phyloP scores from a whole-genome alignment of 352 stramenopile species.

The Phytophthora constricta region DNA sequence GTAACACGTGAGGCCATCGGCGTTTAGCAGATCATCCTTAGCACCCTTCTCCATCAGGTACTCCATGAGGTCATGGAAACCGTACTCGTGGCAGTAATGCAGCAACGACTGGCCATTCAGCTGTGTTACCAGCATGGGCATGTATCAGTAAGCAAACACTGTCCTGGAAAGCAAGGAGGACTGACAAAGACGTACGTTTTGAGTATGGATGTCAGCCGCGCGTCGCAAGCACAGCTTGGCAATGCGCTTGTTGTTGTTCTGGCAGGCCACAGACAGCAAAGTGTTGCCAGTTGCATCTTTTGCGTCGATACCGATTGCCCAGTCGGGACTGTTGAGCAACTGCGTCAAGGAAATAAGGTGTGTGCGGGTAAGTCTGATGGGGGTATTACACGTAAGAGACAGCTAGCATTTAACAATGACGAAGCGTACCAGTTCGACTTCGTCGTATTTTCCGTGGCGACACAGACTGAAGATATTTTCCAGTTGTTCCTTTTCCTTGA shows the following conservation, averaged over 20 bases:
- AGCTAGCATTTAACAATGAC: no score
- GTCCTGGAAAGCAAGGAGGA: not conserved
- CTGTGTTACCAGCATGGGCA: constrained; percentile 22
- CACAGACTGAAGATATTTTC: constrained; percentile 90
- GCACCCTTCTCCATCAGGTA: constrained; percentile 96
- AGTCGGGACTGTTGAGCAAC: constrained; percentile 92
- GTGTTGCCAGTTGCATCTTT: constrained; percentile 94
- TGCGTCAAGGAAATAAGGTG: constrained; percentile 18
- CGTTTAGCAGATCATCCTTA: constrained; percentile 91
- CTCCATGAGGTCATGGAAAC: constrained; percentile 93
- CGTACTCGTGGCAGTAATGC: constrained; percentile 95
- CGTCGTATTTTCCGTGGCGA: constrained; percentile 91
- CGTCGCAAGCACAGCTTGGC: constrained; percentile 93
- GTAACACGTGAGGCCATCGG: constrained; percentile 95
- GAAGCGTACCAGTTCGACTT: constrained; percentile 73
- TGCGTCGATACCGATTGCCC: constrained; percentile 90
- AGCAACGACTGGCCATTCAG: constrained; percentile 92
- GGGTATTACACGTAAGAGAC: no score
- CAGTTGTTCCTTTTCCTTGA: constrained; percentile 90
- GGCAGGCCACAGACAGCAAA: constrained; percentile 92
- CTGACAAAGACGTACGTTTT: constrained; percentile 74
- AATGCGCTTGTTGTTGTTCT: constrained; percentile 97
- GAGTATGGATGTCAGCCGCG: constrained; percentile 93
- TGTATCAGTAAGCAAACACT: constrained; percentile 5
- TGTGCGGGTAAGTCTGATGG: no score